Evolutionary conservation across 2,329 filamentous ascomycete genomes (phyloP), one percentile per base, ranked within the genome.

Genomic region (Xylaria polymorpha): DNA sequence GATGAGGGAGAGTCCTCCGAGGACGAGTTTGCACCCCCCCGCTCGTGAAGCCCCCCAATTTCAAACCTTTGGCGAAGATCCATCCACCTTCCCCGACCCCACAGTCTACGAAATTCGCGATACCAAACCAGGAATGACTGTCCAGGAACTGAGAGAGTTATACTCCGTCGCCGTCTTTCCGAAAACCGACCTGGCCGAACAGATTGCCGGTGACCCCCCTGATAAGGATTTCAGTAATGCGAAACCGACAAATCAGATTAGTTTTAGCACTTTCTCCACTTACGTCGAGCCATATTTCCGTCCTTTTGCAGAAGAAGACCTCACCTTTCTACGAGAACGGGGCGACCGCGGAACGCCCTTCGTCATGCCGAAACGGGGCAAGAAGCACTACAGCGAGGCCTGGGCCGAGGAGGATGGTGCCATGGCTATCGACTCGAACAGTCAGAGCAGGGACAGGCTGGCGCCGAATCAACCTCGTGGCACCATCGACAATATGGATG

Each of bases 161-260:
- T 97, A 93, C 79, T 94, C 93, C 8, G 96, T 99, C 18, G 90
- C 92, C 4, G 85, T 88, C 15, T 99, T 96, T 78, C 96, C 96
- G 0, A 87, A 86, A 61, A 91, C 88, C 72, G 93, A 98, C 76
- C 85, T 99, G 9, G 86, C 90, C 67, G 91, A 98, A 77, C 85
- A 96, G 73, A 97, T 97, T 72, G 92, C 95, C 12, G 96, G 96
- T 57, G 90, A 92, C 46, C 92, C 94, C 1, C 95, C 96, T 1
- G 94, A 98, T 80, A 94, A 93, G 79, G 96, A 99, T 82, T 98
- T 98, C 77, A 98, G 93, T 78, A 97, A 90, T 78, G 92, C 94
- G 41, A 99, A 98, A 79, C 94, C 95, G 5, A 91, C 91, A 22
- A 97, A 95, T 76, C 96, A 99, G 83, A 96, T 98, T 79, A 94